Conservation (phyloP, 257 asterid species). For the Salvia miltiorrhiza region DNA sequence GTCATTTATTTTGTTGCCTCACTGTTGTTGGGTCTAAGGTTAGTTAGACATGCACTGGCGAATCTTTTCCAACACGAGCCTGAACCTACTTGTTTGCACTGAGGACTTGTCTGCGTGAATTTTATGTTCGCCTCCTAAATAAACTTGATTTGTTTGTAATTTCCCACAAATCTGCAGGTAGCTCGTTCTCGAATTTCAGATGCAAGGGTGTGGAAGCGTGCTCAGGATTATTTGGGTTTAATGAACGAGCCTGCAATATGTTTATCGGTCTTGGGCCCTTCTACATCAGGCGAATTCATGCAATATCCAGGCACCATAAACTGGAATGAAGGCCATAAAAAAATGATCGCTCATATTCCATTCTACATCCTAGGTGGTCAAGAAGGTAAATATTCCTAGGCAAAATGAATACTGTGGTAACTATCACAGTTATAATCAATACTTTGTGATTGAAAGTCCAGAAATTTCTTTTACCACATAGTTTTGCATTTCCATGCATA, state of each 20-base stretch:
- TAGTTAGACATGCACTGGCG: slow-evolving; percentile 1
- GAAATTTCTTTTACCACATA: background rate
- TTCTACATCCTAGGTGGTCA: slow-evolving; percentile 77
- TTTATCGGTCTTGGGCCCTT: slow-evolving; percentile 76
- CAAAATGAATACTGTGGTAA: background rate
- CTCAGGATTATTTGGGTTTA: slow-evolving; percentile 75
- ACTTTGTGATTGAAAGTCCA: background rate
- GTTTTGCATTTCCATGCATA: background rate
- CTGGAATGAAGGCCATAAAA: slow-evolving; percentile 68
- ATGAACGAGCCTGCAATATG: slow-evolving; percentile 92
- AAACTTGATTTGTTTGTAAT: background rate
- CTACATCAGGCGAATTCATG: slow-evolving; percentile 45
- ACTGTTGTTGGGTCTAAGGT: background rate
- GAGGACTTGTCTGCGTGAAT: background rate
- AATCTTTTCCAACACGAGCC: background rate
- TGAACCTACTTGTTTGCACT: background rate
- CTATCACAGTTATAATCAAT: background rate
- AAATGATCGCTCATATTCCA: slow-evolving; percentile 80
- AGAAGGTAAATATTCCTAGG: slow-evolving; percentile 46
- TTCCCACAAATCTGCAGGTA: slow-evolving; percentile 45
- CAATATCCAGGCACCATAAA: slow-evolving; percentile 72
- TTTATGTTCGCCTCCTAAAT: background rate
- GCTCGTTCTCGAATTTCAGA: slow-evolving; percentile 86
- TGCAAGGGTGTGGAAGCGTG: slow-evolving; percentile 80
- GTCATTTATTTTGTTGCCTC: background rate